A percentile compares a stretch with the other conserved stretches of the same genome.
These are phyloP conservation scores for Fonsecaea erecta DNA, from an alignment of 2,329 filamentous ascomycete species.

Conservation along the genomic window DNA sequence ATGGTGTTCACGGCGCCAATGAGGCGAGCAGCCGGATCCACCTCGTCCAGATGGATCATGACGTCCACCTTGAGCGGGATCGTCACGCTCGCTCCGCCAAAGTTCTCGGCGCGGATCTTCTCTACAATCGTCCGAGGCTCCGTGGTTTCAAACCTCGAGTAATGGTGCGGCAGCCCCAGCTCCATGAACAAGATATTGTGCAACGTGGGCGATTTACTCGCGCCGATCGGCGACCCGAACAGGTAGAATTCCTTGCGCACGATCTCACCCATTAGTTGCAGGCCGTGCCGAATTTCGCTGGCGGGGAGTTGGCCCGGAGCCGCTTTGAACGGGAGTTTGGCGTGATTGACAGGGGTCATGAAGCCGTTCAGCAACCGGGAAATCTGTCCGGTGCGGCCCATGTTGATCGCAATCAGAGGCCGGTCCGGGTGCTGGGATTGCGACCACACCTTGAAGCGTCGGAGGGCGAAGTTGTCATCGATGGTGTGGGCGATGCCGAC, in stretches of 20 bases:
- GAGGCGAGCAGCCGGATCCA: conserved; percentile 75
- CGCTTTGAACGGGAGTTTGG: conserved; percentile 85
- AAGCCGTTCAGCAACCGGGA: conserved; percentile 90
- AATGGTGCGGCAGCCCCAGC: conserved; percentile 82
- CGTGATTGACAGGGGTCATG: conserved; percentile 92
- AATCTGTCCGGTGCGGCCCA: conserved; percentile 85
- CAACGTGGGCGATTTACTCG: conserved; percentile 82
- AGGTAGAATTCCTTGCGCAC: conserved; percentile 78
- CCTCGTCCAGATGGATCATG: conserved; percentile 76
- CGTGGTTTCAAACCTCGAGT: conserved; percentile 75
- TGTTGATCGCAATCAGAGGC: conserved; percentile 95
- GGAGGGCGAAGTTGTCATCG: conserved; percentile 85
- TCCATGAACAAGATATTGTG: conserved; percentile 83
- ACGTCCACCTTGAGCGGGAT: conserved; percentile 93
- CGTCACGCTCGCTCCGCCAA: conserved; percentile 93
- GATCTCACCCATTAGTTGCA: conserved; percentile 79
- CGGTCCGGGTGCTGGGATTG: conserved; percentile 68
- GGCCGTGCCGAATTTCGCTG: conserved; percentile 78
- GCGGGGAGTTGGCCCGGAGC: conserved; percentile 93
- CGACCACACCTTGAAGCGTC: conserved; percentile 79
- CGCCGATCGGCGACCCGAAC: conserved; percentile 82
- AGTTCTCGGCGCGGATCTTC: conserved; percentile 71
- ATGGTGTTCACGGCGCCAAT: conserved; percentile 98
- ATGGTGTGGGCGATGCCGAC: conserved; percentile 77
- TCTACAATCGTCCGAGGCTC: conserved; percentile 63